Evolutionary conservation across 2,329 filamentous ascomycete genomes (phyloP).

Genomic region (Trichoderma simmonsii): DNA sequence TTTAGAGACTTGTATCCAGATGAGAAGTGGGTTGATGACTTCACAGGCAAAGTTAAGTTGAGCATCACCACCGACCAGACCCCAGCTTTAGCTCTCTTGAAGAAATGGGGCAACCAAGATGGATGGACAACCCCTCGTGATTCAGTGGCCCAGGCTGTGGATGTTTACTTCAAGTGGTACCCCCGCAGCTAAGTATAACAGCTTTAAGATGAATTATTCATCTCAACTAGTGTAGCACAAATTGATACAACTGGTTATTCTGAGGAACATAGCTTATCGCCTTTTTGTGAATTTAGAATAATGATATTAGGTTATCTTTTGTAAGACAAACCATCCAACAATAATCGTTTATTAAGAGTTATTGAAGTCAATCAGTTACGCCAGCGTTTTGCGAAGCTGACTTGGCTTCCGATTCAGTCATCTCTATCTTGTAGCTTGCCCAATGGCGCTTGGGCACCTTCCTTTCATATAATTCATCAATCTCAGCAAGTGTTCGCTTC

Average conservation of each 20-base stretch:
- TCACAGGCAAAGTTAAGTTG: conserved; percentile 14
- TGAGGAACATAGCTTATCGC: too few relatives aligned
- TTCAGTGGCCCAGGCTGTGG: neutral
- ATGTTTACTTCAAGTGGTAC: neutral
- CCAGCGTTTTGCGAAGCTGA: neutral
- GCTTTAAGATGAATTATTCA: neutral
- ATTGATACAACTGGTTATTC: neutral
- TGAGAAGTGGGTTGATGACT: conserved; percentile 15
- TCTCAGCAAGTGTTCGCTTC: neutral
- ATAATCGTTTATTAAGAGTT: neutral
- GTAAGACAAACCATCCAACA: neutral
- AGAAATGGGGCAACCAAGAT: neutral
- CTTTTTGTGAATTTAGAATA: neutral
- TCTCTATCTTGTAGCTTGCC: neutral
- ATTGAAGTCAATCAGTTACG: neutral
- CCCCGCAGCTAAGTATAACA: neutral
- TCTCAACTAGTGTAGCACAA: neutral
- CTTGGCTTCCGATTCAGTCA: neutral
- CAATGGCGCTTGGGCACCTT: neutral
- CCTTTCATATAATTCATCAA: neutral
- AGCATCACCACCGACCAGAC: neutral
- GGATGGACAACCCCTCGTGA: neutral
- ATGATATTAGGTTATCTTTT: neutral
- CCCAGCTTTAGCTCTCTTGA: neutral
- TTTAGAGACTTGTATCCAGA: conserved; percentile 26